Percentiles rank a stretch among this genome's conserved stretches.
Conservation (phyloP, 768 basidiomycete species). For the Phanerochaete sordida region DNA sequence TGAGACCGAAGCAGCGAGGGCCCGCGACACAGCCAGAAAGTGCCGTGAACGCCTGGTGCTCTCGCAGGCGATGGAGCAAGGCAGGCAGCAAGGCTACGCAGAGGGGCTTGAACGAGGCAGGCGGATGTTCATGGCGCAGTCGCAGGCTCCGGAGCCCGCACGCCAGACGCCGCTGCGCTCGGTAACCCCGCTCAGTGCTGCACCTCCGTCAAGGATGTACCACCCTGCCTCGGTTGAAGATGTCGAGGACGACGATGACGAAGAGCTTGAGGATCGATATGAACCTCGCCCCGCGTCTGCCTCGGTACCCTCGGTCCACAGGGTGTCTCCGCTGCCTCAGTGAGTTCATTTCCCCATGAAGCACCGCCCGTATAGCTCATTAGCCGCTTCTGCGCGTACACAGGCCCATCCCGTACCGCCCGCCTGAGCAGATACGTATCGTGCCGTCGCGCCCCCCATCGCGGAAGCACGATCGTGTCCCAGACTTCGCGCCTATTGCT, state of each 20-base stretch:
- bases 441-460: background rate
- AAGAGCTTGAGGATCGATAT: background rate
- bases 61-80: slow-evolving; percentile 59
- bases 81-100: slow-evolving; percentile 55
- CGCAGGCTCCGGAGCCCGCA: background rate
- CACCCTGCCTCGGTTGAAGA: background rate
- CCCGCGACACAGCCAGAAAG: slow-evolving; percentile 49
- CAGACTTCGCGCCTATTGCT: slow-evolving; percentile 18
- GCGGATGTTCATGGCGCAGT: slow-evolving; percentile 25
- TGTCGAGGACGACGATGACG: background rate
- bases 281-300: background rate
- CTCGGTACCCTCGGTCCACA: background rate
- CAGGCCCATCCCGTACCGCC: background rate
- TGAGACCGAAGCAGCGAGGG: slow-evolving; percentile 57
- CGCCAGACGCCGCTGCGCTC: background rate
- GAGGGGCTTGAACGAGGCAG: slow-evolving; percentile 51
- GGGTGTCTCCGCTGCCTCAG: background rate
- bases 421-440: background rate
- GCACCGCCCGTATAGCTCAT: background rate
- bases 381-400: background rate
- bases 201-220: background rate
- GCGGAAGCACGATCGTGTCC: background rate
- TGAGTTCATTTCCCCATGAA: background rate
- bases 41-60: slow-evolving; percentile 52
- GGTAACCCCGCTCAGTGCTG: background rate